Percentiles rank a stretch among this genome's conserved stretches.
Evolutionary conservation across 768 basidiomycete species (phyloP).

Genomic region (Tulasnella calospora): DNA sequence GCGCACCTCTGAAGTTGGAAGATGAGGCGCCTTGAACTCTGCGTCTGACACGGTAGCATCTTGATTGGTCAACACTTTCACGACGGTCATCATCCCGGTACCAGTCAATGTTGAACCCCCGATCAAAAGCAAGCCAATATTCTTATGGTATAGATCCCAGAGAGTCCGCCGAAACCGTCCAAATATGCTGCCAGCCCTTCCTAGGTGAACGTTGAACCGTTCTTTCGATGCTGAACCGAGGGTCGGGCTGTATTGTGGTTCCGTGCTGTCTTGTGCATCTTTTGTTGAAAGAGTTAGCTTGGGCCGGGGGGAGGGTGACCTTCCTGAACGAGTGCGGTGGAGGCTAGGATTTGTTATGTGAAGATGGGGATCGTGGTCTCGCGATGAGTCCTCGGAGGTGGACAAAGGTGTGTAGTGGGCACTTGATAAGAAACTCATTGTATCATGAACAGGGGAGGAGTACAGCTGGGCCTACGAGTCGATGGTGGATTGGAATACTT

Average conservation of each 20-base stretch:
- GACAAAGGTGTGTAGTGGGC: neutral
- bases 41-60: neutral
- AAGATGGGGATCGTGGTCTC: neutral
- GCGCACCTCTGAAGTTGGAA: neutral
- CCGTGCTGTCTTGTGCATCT: neutral
- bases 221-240: neutral
- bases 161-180: neutral
- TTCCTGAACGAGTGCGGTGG: neutral
- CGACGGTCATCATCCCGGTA: slow-evolving; percentile 8
- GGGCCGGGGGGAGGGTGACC: neutral
- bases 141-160: slow-evolving; percentile 19
- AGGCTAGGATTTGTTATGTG: neutral
- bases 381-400: neutral
- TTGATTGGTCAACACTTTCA: slow-evolving; percentile 20
- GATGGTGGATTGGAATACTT: neutral
- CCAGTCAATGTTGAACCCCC: neutral
- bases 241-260: neutral
- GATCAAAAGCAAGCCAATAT: slow-evolving; percentile 18
- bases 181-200: neutral
- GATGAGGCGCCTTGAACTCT: neutral
- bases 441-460: neutral
- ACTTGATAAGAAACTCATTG: neutral
- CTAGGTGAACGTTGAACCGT: neutral
- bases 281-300: neutral
- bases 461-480: neutral